Percentiles rank a stretch among this genome's conserved stretches.
Conservation (phyloP, 768 basidiomycete genomes). For the Mycena epipterygia region DNA sequence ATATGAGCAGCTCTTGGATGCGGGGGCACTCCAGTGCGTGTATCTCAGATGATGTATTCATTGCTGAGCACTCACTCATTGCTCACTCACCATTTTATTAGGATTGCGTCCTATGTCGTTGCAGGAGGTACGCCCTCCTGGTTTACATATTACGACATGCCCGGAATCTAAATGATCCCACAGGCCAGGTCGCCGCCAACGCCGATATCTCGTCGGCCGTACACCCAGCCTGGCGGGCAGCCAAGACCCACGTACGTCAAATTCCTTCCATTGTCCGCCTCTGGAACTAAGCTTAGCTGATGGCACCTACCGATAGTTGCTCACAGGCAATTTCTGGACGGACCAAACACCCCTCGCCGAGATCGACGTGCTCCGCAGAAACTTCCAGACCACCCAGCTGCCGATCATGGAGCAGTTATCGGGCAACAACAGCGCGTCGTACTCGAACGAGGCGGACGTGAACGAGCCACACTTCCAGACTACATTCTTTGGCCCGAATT, state of each 20-base stretch:
- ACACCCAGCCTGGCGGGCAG: conserved; percentile 50
- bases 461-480: conserved; percentile 41
- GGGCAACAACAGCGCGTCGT: conserved; percentile 44
- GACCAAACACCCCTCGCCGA: conserved; percentile 31
- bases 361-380: conserved; percentile 35
- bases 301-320: conserved; percentile 28
- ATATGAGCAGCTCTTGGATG: conserved; percentile 39
- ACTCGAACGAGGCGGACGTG: conserved; percentile 33
- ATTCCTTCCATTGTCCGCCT: conserved; percentile 1
- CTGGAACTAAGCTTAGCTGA: neutral
- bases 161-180: conserved; percentile 15
- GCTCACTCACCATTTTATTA: conserved; percentile 13
- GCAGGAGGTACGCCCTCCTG: conserved; percentile 15
- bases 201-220: conserved; percentile 46
- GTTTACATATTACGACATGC: conserved; percentile 6
- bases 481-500: conserved; percentile 50
- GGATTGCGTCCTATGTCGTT: conserved; percentile 20
- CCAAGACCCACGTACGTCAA: conserved; percentile 49
- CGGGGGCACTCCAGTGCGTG: conserved; percentile 28
- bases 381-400: conserved; percentile 39
- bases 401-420: conserved; percentile 44
- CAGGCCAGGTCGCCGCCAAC: conserved; percentile 51
- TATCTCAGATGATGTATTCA: conserved; percentile 1
- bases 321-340: conserved; percentile 32
- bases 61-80: conserved; percentile 12